These are phyloP conservation scores for Bryum argenteum DNA, from an alignment of 225 moss, liverwort and hornwort species.

Conservation along the genomic window DNA sequence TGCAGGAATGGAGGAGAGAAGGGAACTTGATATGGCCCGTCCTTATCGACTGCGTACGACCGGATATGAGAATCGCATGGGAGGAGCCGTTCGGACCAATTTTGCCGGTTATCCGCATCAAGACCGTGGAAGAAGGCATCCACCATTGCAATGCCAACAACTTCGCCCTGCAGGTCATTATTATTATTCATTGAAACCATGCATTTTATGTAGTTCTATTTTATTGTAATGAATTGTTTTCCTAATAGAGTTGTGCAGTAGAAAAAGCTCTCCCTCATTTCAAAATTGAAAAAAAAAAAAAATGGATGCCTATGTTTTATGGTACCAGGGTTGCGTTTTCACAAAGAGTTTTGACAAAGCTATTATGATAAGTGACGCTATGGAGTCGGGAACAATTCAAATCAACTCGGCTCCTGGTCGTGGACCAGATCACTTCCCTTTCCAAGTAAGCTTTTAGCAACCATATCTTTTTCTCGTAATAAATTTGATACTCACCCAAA, in stretches of 20 bases:
- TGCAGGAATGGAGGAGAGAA: constrained; percentile 72
- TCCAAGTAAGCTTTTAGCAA: constrained; percentile 42
- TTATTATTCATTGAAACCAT: not conserved
- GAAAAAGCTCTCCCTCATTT: too few relatives aligned
- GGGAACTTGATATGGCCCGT: constrained; percentile 67
- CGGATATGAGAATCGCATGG: constrained; percentile 71
- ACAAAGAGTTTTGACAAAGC: constrained; percentile 66
- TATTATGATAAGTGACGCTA: constrained; percentile 64
- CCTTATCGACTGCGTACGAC: constrained; percentile 57
- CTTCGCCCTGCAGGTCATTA: constrained; percentile 57
- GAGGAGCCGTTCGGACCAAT: constrained; percentile 68
- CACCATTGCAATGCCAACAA: constrained; percentile 72
- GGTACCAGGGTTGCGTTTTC: constrained; percentile 56
- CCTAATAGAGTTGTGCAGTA: too few relatives aligned
- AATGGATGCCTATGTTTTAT: constrained; percentile 1
- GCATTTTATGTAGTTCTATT: too few relatives aligned
- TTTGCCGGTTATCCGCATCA: constrained; percentile 59
- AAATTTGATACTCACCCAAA: too few relatives aligned
- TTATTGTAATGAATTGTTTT: not conserved
- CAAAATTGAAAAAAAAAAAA: too few relatives aligned
- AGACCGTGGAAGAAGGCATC: constrained; percentile 63
- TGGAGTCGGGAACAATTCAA: constrained; percentile 68
- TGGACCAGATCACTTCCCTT: constrained; percentile 66
- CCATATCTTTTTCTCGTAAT: too few relatives aligned
- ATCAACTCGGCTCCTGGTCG: constrained; percentile 60